Conservation (phyloP, 164 flowering plant species). For the Taxillus chinensis region DNA sequence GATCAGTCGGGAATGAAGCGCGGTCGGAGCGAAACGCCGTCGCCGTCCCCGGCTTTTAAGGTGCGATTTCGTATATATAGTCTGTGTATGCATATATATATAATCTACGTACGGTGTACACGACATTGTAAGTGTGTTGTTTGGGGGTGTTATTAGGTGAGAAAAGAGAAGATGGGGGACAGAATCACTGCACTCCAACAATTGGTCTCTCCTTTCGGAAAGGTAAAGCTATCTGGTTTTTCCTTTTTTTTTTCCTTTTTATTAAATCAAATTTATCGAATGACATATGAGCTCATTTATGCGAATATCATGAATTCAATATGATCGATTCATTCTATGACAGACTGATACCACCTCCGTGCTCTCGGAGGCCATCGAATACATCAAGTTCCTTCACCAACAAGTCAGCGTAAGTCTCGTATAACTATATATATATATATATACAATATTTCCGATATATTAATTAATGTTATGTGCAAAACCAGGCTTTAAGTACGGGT, state of each 20-base stretch:
- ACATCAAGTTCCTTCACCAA: constrained; percentile 78
- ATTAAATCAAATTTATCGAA: too few species aligned
- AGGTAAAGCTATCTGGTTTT: constrained; percentile 29
- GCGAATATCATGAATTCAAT: too few species aligned
- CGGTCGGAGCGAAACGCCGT: constrained; percentile 51
- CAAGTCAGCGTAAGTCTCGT: constrained; percentile 59
- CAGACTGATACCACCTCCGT: constrained; percentile 61
- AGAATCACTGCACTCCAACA: constrained; percentile 99
- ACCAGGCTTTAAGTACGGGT: constrained; percentile 55
- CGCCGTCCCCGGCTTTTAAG: constrained; percentile 84
- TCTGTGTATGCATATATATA: not conserved
- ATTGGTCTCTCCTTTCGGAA: constrained; percentile 98
- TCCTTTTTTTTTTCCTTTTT: not conserved
- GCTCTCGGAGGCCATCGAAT: constrained; percentile 70
- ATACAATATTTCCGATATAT: not conserved
- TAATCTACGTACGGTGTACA: not conserved
- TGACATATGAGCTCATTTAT: too few species aligned
- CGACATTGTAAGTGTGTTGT: constrained; percentile 5
- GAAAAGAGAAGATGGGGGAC: constrained; percentile 99
- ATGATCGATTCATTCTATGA: not conserved
- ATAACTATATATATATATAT: not conserved
- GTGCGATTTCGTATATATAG: constrained; percentile 16
- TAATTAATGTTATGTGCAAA: not conserved
- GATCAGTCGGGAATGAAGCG: constrained; percentile 39
- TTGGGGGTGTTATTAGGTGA: constrained; percentile 41